Percentiles rank a stretch among this genome's conserved stretches.
These are phyloP conservation scores for Apophysomyces variabilis DNA, from an alignment of 371 early-diverging fungal species.

Conservation along the genomic window DNA sequence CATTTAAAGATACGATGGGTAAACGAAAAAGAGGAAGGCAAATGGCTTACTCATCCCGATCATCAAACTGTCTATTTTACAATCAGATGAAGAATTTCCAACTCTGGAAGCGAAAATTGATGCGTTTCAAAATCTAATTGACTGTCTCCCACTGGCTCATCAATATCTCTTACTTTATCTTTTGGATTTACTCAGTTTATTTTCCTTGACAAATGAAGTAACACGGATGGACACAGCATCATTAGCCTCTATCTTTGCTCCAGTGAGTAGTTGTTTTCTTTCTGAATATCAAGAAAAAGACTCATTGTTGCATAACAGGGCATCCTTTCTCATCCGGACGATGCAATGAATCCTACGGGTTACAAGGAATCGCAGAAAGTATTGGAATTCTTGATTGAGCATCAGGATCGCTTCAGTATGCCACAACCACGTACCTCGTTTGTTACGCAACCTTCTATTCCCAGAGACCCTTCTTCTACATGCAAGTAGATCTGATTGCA, in stretches of 20 bases:
- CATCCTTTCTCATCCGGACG: constrained; percentile 60
- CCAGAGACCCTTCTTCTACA: neutral
- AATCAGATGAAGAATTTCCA: constrained; percentile 51
- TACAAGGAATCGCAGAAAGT: constrained; percentile 66
- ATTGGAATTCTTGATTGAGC: constrained; percentile 59
- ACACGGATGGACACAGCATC: constrained; percentile 64
- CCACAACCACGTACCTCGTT: constrained; percentile 26
- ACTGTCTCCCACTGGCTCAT: constrained; percentile 56
- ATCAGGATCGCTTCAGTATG: constrained; percentile 38
- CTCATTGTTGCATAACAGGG: constrained; percentile 23
- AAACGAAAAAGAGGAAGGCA: neutral
- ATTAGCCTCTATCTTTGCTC: constrained; percentile 66
- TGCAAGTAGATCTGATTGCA: neutral
- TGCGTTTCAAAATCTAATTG: constrained; percentile 58
- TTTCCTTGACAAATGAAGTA: constrained; percentile 49
- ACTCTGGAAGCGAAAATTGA: constrained; percentile 51
- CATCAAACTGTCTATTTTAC: neutral
- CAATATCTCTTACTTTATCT: constrained; percentile 64
- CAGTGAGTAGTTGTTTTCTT: constrained; percentile 28
- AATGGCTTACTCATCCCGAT: neutral
- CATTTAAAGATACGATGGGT: constrained; percentile 59
- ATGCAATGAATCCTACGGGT: constrained; percentile 60
- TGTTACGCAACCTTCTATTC: neutral
- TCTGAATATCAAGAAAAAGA: neutral
- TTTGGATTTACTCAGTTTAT: constrained; percentile 59